Conservation (phyloP, 2,329 filamentous ascomycete species). For the Colletotrichum karsti region DNA sequence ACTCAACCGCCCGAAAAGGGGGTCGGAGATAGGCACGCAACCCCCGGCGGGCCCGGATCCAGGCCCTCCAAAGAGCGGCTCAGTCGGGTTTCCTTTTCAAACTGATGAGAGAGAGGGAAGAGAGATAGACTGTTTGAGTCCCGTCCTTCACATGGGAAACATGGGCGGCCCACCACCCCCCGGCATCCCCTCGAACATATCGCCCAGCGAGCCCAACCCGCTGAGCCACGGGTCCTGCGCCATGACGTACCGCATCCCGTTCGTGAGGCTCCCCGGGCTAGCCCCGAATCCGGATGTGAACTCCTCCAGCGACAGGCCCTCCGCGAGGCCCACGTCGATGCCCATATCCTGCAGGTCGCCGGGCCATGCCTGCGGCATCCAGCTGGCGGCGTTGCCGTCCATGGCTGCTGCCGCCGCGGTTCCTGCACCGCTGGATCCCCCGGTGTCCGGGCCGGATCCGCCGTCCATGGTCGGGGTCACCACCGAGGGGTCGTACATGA, state of each 20-base stretch:
- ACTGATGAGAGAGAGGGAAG: no score
- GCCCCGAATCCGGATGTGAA: conserved; percentile 26
- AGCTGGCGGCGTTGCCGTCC: not conserved
- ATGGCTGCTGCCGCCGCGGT: not conserved
- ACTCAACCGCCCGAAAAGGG: no score
- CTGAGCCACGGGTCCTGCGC: conserved; percentile 49
- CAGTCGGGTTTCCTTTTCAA: no score
- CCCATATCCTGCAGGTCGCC: conserved; percentile 23
- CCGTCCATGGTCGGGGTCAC: conserved; percentile 9
- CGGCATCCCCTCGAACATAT: conserved; percentile 45
- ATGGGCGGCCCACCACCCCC: conserved; percentile 36
- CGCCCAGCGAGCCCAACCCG: conserved; percentile 38
- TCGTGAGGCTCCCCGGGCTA: conserved; percentile 18
- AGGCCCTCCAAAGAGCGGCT: no score
- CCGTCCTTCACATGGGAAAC: conserved; percentile 41
- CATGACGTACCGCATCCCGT: conserved; percentile 45
- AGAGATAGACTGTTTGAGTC: no score
- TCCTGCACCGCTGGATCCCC: not conserved
- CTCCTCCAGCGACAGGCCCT: conserved; percentile 27
- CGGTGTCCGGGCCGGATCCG: not conserved
- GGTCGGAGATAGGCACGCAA: no score
- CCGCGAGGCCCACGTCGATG: conserved; percentile 21
- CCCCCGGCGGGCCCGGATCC: no score
- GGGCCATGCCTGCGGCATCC: conserved; percentile 6
- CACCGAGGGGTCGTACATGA: conserved; percentile 43